A percentile compares a stretch with the other conserved stretches of the same genome.
Conservation (phyloP, 2,329 filamentous ascomycete species). For the Periglandula ipomoeae region DNA sequence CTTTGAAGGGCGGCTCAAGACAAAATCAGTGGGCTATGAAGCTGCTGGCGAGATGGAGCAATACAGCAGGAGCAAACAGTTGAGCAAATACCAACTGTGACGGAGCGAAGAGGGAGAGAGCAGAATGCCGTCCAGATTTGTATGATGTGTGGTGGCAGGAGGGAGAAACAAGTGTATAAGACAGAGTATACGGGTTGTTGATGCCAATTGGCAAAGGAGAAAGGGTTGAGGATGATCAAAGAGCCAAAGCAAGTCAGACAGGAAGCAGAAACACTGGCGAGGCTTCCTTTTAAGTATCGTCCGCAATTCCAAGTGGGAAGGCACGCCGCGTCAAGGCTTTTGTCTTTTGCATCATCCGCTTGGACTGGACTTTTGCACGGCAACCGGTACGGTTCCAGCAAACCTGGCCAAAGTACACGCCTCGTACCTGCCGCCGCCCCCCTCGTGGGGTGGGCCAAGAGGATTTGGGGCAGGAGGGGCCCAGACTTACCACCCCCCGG, state of each 20-base stretch:
- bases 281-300: constrained; percentile 11
- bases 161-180: constrained; percentile 1
- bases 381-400: constrained; percentile 6
- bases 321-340: constrained; percentile 2
- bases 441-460: constrained; percentile 7
- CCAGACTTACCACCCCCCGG: background rate
- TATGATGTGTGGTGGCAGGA: background rate
- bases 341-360: constrained; percentile 6
- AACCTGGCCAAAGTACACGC: constrained; percentile 7
- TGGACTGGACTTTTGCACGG: constrained; percentile 6
- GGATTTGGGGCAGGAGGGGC: background rate
- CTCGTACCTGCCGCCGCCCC: constrained; percentile 11
- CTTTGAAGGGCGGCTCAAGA: background rate
- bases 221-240: background rate
- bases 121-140: background rate
- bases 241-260: background rate
- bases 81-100: background rate
- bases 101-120: too few species aligned
- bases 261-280: constrained; percentile 2
- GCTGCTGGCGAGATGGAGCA: background rate
- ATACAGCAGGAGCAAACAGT: background rate
- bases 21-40: background rate
- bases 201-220: constrained; percentile 6
- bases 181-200: background rate
- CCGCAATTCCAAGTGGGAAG: background rate